These are phyloP conservation scores for Glycine soja DNA, from an alignment of 306 rosid genomes.

Conservation along the genomic window DNA sequence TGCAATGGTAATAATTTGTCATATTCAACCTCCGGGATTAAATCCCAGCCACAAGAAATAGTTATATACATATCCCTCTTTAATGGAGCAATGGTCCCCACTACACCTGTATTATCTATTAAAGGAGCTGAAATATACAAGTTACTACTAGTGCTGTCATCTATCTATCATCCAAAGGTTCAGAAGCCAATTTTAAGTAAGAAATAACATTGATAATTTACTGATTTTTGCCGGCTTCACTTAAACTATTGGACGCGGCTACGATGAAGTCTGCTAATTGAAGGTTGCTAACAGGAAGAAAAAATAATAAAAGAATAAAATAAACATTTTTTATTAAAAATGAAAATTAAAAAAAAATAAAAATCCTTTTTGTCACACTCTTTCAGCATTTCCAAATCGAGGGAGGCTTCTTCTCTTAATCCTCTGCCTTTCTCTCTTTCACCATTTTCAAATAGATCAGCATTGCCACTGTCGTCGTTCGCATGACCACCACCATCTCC, in stretches of 20 bases:
- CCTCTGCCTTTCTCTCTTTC: too few relatives aligned
- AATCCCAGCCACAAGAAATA: conserved; percentile 6
- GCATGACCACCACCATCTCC: too few relatives aligned
- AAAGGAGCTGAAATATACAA: background rate
- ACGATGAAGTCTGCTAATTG: too few relatives aligned
- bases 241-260: background rate
- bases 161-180: background rate
- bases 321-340: too few relatives aligned
- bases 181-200: background rate
- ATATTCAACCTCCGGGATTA: background rate
- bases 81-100: conserved; percentile 23
- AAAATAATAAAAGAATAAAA: too few relatives aligned
- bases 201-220: background rate
- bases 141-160: background rate
- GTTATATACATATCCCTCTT: background rate
- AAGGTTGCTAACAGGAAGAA: too few relatives aligned
- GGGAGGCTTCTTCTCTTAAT: too few relatives aligned
- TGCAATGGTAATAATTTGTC: background rate
- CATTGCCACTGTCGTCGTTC: too few relatives aligned
- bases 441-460: too few relatives aligned
- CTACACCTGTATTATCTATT: background rate
- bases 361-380: too few relatives aligned
- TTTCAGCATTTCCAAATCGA: too few relatives aligned
- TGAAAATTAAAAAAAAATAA: too few relatives aligned
- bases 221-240: background rate